These are phyloP conservation scores for Spiromastix sp. DNA, from an alignment of 2,329 filamentous ascomycete species.

Conservation along the genomic window DNA sequence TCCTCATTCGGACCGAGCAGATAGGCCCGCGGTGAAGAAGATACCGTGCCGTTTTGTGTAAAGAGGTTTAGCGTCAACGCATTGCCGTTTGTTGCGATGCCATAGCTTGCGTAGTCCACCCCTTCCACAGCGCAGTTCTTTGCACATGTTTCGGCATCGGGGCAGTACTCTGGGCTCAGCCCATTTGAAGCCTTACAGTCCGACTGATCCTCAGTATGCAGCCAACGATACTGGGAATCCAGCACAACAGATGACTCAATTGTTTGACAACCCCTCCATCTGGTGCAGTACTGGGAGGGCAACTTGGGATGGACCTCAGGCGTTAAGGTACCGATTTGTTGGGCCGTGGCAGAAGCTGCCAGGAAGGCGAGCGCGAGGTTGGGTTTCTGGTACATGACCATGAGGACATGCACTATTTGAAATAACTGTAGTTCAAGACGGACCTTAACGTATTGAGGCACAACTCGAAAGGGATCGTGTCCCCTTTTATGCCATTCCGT, in stretches of 20 bases:
- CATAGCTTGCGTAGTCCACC: constrained; percentile 42
- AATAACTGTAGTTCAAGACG: too few relatives aligned
- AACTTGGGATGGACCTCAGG: constrained; percentile 42
- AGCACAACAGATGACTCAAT: constrained; percentile 42
- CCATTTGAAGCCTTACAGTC: constrained; percentile 42
- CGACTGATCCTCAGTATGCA: constrained; percentile 33
- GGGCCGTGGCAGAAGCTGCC: constrained; percentile 36
- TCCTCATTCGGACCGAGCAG: constrained; percentile 51
- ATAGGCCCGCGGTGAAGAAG: constrained; percentile 42
- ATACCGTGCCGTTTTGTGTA: constrained; percentile 21
- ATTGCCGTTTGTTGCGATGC: constrained; percentile 39
- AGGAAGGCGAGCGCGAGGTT: too few relatives aligned
- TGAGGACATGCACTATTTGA: too few relatives aligned
- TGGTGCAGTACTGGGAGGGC: constrained; percentile 41
- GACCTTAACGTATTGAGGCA: too few relatives aligned
- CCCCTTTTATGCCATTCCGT: too few relatives aligned
- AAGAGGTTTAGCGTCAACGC: constrained; percentile 39
- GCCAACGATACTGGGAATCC: constrained; percentile 44
- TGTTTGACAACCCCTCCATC: constrained; percentile 38
- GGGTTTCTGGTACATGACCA: too few relatives aligned
- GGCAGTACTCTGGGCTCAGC: constrained; percentile 38
- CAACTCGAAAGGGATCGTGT: too few relatives aligned
- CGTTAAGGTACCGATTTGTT: constrained; percentile 37
- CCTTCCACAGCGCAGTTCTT: constrained; percentile 46
- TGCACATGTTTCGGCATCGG: constrained; percentile 38